Evolutionary conservation across 192 early-diverging fungal genomes (phyloP).

Genomic region (Linnemannia hyalina): DNA sequence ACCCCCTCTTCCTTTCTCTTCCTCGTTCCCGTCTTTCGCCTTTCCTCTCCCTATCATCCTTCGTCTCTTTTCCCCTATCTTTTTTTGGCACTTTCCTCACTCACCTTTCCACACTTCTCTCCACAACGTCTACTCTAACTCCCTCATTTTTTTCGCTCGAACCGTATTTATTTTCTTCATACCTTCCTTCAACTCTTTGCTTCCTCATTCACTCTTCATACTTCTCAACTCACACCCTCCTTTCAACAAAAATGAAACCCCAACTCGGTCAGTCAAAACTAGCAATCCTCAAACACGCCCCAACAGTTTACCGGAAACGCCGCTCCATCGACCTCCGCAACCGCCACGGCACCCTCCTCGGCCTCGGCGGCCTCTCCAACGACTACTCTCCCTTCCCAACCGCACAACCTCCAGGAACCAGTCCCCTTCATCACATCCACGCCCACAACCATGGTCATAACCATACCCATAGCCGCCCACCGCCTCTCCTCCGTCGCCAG

Average conservation of each 20-base stretch:
- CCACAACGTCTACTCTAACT: neutral
- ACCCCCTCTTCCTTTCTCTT: neutral
- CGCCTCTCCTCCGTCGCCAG: constrained; percentile 36
- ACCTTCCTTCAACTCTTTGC: neutral
- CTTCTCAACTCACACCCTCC: neutral
- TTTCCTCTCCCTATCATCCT: neutral
- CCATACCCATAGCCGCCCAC: constrained; percentile 6
- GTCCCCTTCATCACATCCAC: neutral
- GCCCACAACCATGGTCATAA: neutral
- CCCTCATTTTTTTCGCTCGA: constrained; percentile 2
- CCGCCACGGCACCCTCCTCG: constrained; percentile 18
- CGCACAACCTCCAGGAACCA: neutral
- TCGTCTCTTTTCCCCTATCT: constrained; percentile 9
- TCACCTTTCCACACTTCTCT: neutral
- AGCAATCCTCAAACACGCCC: constrained; percentile 44
- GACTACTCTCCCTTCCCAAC: neutral
- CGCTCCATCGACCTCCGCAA: constrained; percentile 38
- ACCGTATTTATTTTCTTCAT: neutral
- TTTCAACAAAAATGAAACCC: constrained; percentile 36
- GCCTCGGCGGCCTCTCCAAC: neutral
- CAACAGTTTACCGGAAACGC: constrained; percentile 46
- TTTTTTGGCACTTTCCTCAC: neutral
- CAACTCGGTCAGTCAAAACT: constrained; percentile 45
- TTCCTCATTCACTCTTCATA: neutral
- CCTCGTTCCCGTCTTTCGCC: neutral